Percentiles rank a stretch among this genome's conserved stretches.
These are phyloP conservation scores for Nepenthes mirabilis DNA, from an alignment of 148 eudicot species.

Conservation along the genomic window DNA sequence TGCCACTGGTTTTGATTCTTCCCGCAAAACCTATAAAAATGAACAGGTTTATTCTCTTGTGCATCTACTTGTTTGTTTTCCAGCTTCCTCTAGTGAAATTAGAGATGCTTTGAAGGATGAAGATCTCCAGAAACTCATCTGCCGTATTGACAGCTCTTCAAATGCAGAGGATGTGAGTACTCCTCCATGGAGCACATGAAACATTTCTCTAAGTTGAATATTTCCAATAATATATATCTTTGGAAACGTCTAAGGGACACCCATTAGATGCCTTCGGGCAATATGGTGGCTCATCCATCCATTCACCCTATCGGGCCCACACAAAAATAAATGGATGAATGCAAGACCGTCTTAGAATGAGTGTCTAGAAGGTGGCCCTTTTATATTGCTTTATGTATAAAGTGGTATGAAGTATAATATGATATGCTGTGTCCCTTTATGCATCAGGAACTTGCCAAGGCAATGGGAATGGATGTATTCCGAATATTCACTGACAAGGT, in stretches of 20 bases:
- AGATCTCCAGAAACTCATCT: constrained; percentile 47
- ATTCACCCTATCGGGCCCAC: no score
- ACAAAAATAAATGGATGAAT: no score
- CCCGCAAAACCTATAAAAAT: no score
- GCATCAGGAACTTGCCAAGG: constrained; percentile 55
- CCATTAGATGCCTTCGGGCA: no score
- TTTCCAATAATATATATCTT: not conserved
- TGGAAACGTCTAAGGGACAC: no score
- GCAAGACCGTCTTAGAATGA: not conserved
- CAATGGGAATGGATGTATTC: constrained; percentile 50
- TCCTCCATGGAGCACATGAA: not conserved
- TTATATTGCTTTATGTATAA: not conserved
- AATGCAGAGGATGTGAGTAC: constrained; percentile 44
- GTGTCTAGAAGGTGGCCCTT: not conserved
- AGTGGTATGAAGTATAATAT: not conserved
- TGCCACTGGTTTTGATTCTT: no score
- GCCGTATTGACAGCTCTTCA: constrained; percentile 34
- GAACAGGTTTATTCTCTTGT: no score
- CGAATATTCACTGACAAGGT: constrained; percentile 64
- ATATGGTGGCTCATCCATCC: no score
- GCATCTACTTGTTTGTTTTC: not conserved
- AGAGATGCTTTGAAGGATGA: constrained; percentile 53
- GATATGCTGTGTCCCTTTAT: not conserved
- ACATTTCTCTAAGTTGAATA: not conserved
- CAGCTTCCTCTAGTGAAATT: constrained; percentile 70